Conservation (phyloP, 139 green algal genomes). For the Deuterostichococcus epilithicus region DNA sequence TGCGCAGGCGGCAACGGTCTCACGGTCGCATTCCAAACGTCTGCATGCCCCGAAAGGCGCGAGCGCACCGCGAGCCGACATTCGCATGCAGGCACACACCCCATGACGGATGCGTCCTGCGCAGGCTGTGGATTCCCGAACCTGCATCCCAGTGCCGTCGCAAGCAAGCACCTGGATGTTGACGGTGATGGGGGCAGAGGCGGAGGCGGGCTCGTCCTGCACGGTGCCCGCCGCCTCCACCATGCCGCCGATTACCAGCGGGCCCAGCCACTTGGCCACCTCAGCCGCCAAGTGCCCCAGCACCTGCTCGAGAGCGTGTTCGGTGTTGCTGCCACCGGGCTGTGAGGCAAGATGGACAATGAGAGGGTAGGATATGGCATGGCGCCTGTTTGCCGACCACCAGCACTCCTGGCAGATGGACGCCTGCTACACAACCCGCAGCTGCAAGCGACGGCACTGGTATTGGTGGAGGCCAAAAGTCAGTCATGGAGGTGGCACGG, state of each 20-base stretch:
- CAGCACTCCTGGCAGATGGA: no score
- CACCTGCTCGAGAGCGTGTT: not conserved
- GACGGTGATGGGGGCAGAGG: slow-evolving; percentile 12
- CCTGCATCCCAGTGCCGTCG: no score
- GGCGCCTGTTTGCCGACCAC: no score
- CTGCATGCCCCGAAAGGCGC: not conserved
- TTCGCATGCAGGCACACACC: not conserved
- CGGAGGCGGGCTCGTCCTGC: slow-evolving; percentile 15
- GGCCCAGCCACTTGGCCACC: slow-evolving; percentile 36
- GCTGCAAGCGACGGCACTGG: no score
- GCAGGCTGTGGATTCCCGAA: no score
- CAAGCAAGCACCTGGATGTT: slow-evolving; percentile 22
- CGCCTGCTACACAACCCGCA: no score
- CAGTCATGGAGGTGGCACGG: no score
- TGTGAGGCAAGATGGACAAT: not conserved
- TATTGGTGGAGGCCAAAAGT: no score
- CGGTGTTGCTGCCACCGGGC: not conserved
- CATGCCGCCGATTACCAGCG: slow-evolving; percentile 25
- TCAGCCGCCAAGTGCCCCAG: slow-evolving; percentile 48
- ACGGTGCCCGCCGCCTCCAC: slow-evolving; percentile 18
- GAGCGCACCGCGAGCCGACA: not conserved
- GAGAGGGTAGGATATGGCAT: not conserved
- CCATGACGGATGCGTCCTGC: not conserved
- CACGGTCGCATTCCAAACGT: not conserved
- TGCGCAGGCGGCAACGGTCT: not conserved